Conservation (phyloP, 768 basidiomycete species). For the Termitomyces sp. region DNA sequence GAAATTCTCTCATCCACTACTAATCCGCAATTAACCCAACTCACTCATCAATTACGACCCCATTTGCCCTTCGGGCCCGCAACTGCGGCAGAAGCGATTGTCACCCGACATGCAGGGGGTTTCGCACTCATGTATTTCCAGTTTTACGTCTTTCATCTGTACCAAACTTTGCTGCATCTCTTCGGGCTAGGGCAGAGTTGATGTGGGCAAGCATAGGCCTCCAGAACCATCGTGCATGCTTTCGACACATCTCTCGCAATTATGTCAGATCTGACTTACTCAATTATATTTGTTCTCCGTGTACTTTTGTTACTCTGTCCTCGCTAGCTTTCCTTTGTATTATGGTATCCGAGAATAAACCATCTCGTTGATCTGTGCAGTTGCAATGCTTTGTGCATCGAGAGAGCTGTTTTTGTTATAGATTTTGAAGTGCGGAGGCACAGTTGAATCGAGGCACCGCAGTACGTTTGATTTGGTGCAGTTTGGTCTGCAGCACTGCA, state of each 20-base stretch:
- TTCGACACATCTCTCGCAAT: background rate
- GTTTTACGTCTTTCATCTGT: conserved; percentile 20
- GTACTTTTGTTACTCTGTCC: conserved; percentile 9
- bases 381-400: background rate
- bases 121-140: conserved; percentile 16
- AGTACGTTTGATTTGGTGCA: conserved; percentile 11
- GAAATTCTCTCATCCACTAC: conserved; percentile 1
- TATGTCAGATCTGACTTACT: background rate
- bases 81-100: conserved; percentile 12
- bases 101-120: conserved; percentile 13
- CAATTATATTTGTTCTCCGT: background rate
- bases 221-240: conserved; percentile 4
- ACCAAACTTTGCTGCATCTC: conserved; percentile 19
- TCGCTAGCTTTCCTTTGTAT: conserved; percentile 8
- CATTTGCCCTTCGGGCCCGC: conserved; percentile 11
- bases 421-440: background rate
- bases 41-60: conserved; percentile 2
- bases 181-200: conserved; percentile 8
- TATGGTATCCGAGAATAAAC: background rate
- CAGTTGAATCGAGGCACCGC: background rate
- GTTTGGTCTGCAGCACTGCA: conserved; percentile 13
- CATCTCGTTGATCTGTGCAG: background rate
- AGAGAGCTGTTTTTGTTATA: background rate
- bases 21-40: background rate
- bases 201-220: conserved; percentile 3